Conservation (phyloP, 2,329 filamentous ascomycete species). For the Xylaria sp. region DNA sequence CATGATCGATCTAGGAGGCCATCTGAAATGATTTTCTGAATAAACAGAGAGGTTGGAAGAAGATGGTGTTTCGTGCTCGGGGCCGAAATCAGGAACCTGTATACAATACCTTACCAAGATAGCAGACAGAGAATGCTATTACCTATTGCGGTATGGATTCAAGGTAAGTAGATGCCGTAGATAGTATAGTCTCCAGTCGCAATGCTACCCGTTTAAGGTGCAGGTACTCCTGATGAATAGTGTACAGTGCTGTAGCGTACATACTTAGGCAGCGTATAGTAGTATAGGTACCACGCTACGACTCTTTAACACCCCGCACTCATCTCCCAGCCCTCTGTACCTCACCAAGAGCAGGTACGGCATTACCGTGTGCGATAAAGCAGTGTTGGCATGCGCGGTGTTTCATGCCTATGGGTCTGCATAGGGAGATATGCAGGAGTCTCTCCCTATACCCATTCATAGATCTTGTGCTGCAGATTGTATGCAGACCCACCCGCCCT, state of each 20-base stretch:
- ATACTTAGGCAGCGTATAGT: no score
- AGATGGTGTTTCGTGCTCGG: background rate
- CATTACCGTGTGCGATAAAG: conserved; percentile 28
- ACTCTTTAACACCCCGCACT: conserved; percentile 30
- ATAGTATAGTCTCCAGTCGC: background rate
- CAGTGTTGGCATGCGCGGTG: conserved; percentile 27
- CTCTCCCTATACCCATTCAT: conserved; percentile 21
- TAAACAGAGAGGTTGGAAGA: background rate
- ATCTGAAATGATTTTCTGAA: background rate
- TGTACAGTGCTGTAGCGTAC: no score
- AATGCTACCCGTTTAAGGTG: background rate
- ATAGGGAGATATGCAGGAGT: conserved; percentile 31
- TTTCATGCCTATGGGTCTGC: conserved; percentile 36
- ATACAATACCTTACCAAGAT: background rate
- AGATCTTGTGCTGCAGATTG: conserved; percentile 25
- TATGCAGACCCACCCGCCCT: conserved; percentile 17
- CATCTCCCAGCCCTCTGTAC: background rate
- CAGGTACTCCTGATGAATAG: background rate
- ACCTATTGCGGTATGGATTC: background rate
- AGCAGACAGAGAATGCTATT: background rate
- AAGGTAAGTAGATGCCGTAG: background rate
- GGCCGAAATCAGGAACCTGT: background rate
- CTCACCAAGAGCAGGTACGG: conserved; percentile 2
- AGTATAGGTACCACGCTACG: background rate
- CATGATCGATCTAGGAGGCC: background rate